These are phyloP conservation scores for Punica granatum DNA, from an alignment of 345 rosid genomes.

Conservation along the genomic window DNA sequence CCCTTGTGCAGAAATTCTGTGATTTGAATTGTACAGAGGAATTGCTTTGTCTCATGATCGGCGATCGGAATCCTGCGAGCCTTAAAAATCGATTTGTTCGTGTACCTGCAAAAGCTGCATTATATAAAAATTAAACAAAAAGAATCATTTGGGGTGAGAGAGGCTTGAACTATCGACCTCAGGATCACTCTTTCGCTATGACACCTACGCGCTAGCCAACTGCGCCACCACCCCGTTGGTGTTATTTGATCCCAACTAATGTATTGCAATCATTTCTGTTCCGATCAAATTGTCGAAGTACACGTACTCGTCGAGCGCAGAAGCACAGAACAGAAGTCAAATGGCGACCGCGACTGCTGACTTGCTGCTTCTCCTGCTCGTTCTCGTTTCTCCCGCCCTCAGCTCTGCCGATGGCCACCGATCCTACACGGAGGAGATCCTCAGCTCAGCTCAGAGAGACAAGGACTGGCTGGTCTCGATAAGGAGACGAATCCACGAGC, in stretches of 20 bases:
- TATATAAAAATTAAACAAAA: not conserved
- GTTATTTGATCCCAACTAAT: rapidly evolving
- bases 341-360: not conserved
- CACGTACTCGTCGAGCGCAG: not conserved
- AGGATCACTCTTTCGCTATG: slow-evolving; percentile 31
- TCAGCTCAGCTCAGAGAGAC: slow-evolving; percentile 37
- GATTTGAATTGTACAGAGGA: too few relatives aligned
- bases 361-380: slow-evolving; percentile 2
- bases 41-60: too few relatives aligned
- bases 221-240: slow-evolving; percentile 37
- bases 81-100: too few relatives aligned
- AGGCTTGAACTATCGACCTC: slow-evolving; percentile 49
- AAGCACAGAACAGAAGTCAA: too few relatives aligned
- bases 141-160: slow-evolving; percentile 20
- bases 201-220: slow-evolving; percentile 51
- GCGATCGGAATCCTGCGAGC: too few relatives aligned
- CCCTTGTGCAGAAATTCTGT: too few relatives aligned
- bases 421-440: slow-evolving; percentile 21
- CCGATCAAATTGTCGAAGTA: not conserved
- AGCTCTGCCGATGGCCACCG: slow-evolving; percentile 15
- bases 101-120: too few relatives aligned
- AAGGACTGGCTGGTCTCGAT: slow-evolving; percentile 53
- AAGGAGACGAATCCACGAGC: slow-evolving; percentile 72
- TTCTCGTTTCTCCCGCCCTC: not conserved
- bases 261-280: not conserved